Percentiles rank a stretch among this genome's conserved stretches.
Conservation (phyloP, 768 basidiomycete genomes). For the Termitomyces sp. region DNA sequence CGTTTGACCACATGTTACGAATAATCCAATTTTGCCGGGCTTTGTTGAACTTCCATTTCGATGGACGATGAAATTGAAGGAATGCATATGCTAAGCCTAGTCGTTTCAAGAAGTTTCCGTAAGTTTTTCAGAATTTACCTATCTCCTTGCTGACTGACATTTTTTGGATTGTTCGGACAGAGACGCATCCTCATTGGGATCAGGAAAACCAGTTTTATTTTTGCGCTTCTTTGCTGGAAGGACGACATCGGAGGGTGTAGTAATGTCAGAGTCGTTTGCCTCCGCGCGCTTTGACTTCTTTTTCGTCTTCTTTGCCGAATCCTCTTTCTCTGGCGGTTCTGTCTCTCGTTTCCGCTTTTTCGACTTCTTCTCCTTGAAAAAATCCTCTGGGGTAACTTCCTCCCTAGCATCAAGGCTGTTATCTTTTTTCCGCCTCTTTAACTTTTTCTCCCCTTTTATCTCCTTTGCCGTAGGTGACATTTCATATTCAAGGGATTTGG, state of each 20-base stretch:
- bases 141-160: constrained; percentile 25
- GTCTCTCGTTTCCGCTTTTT: constrained; percentile 20
- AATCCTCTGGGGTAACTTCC: background rate
- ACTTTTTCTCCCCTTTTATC: constrained; percentile 3
- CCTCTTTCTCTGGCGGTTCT: constrained; percentile 6
- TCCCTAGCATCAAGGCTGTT: background rate
- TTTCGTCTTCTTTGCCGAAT: constrained; percentile 15
- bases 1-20: constrained; percentile 57
- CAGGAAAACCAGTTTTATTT: constrained; percentile 40
- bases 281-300: constrained; percentile 13
- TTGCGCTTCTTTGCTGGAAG: constrained; percentile 30
- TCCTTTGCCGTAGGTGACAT: background rate
- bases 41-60: constrained; percentile 72
- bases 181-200: constrained; percentile 36
- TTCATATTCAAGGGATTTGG: background rate
- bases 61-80: constrained; percentile 42
- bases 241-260: constrained; percentile 2
- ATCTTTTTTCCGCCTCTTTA: background rate
- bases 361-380: constrained; percentile 10
- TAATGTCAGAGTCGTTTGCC: constrained; percentile 1
- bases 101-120: background rate
- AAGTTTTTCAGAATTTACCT: background rate
- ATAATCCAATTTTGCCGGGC: constrained; percentile 74
- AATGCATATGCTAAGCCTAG: constrained; percentile 52
- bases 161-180: constrained; percentile 36